Evolutionary conservation across 2,329 filamentous ascomycete species (phyloP).

Genomic region (Nannizziopsis barbatae): DNA sequence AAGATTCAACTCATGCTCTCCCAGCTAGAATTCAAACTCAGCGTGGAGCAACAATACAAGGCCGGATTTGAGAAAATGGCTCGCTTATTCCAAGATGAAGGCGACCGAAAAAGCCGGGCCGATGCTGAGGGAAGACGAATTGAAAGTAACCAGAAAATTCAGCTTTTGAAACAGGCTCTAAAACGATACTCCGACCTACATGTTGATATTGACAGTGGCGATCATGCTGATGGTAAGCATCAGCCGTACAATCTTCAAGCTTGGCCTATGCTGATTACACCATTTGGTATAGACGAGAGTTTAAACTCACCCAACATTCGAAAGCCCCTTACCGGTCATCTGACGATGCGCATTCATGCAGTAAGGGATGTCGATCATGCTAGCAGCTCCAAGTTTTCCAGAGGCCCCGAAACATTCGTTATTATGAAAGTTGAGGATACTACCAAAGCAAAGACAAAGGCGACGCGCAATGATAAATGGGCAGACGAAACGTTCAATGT

Average conservation of each 20-base stretch:
- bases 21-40: conserved; percentile 96
- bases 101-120: conserved; percentile 86
- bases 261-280: conserved; percentile 21
- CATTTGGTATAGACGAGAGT: conserved; percentile 62
- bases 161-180: conserved; percentile 85
- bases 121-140: conserved; percentile 82
- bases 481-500: conserved; percentile 82
- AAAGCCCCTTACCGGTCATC: conserved; percentile 86
- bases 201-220: conserved; percentile 72
- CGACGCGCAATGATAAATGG: conserved; percentile 80
- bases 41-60: conserved; percentile 97
- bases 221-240: conserved; percentile 65
- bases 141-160: conserved; percentile 96
- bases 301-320: conserved; percentile 89
- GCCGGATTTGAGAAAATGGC: conserved; percentile 99
- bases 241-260: background rate
- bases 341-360: conserved; percentile 73
- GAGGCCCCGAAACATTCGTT: conserved; percentile 89
- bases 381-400: conserved; percentile 66
- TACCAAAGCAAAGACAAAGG: conserved; percentile 75
- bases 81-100: conserved; percentile 91
- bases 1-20: conserved; percentile 99
- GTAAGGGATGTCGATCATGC: conserved; percentile 94
- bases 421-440: conserved; percentile 94
- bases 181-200: conserved; percentile 96